Evolutionary conservation across 345 rosid genomes (phyloP), one percentile per base, ranked within the genome.

Genomic region (Physaria fendleri): DNA sequence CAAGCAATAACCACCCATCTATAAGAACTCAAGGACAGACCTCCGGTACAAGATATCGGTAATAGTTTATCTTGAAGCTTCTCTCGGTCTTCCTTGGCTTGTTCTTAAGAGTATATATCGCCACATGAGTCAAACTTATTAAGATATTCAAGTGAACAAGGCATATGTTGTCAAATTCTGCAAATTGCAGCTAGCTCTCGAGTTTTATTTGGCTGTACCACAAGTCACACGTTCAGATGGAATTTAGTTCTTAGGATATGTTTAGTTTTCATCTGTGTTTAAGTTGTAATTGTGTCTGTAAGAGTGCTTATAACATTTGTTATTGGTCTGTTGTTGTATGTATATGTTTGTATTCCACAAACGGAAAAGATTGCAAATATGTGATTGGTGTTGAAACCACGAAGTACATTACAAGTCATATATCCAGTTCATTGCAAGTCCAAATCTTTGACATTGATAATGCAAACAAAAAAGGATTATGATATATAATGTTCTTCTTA

Each of bases 1-100:
- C 64, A 2, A 69, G 78, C 18, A 54, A 72, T 50, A 67, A 51
- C 48, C 60, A 38, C 58, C 68, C 46, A 30, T 65, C 59, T 30
- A 83, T 63, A 57, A 75, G 55, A 62, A 61, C 66, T 57, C 34
- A 34, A 24, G 71, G 75, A 43, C 67, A 69, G 59, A 75, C 77
- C 60, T 62, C 62, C 4, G 76, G 71, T 50, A 17, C 77, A 44
- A 77, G 62, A 44, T 47, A 72, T 4, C 68, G 77, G 78, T 72
- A 73, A 42, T 39, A 56, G 14, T 4, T 40, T 29, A 18, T 33
- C 24, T 32, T 8, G 15, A 16, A 8, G 30, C 5, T 39, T 53
- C 29, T 65, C 47, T 34, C n/a, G n/a, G n/a, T 34, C 38, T 16
- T 16, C 20, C 38, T n/a, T 43, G 44, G 37, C 45, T 53, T 53